Base-by-base conservation (phyloP, 1,284 basidiomycete genomes). In the Ustilago hordei region DNA sequence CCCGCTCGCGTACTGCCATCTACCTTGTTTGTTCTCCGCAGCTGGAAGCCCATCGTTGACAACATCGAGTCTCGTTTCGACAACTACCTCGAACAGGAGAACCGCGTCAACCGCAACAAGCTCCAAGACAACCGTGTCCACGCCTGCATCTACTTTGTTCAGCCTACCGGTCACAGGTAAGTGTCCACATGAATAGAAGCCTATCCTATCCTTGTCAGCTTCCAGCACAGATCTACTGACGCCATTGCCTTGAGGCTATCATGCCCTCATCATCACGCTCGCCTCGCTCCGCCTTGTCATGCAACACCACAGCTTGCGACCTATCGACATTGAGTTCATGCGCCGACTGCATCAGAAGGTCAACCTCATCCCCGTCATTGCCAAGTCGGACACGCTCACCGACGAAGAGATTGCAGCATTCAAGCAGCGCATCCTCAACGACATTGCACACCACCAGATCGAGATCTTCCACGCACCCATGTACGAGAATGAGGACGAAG, bases 291-390 rank as follows among this genome's bases (percentile, higher is more conserved):
- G 43, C n/a, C 43, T 8, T 45, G 6, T 45, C 43, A 28, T 28
- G 23, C 23, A 28, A 28, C 23, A 28, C 23, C 23, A 28, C 43
- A 79, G 78, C 45, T 75, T 85, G 48, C 80, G 80, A 55, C 83
- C 81, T 47, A 84, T 85, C 69, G 84, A 85, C 74, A 83, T 85
- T 53, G 84, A 85, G 70, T 85, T 85, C 72, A 82, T 85, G 78
- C 77, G 82, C 58, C 79, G 83, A 50, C 69, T 85, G 63, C 79
- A 84, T 69, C 78, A 83, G 52, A 83, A 81, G 58, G 84, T 84
- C 76, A 85, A 83, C 68, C 79, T 85, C 39, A 85, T 85, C 52
- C 84, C 84, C 48, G 79, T 85, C 69, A 84, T 85, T 60, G 84
- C 84, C 72, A 85, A 85, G 71, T 81, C 82, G 8, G 84, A 85